A percentile compares a stretch with the other conserved stretches of the same genome.
phyloP scores from a whole-genome alignment of 441 rosid genomes.

The Sinapis alba region DNA sequence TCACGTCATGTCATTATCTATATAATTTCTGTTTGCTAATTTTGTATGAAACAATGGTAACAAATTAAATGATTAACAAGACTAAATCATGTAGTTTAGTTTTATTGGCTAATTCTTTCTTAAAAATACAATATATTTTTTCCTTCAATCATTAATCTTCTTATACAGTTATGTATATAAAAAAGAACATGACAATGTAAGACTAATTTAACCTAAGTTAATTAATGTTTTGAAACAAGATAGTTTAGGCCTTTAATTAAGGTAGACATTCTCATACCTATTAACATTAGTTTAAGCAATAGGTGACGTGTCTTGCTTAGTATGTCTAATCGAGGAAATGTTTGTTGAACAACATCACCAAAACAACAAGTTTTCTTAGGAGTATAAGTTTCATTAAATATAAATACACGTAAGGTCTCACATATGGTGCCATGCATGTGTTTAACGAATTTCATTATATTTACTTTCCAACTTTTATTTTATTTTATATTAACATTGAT shows the following conservation, averaged over 20 bases:
- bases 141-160: too few species aligned
- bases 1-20: constrained; percentile 31
- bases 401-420: constrained; percentile 26
- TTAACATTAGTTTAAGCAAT: not conserved
- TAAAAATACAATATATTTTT: too few species aligned
- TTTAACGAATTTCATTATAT: constrained; percentile 5
- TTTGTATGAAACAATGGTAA: constrained; percentile 4
- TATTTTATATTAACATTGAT: not conserved
- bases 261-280: not conserved
- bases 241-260: not conserved
- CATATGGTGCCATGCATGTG: constrained; percentile 25
- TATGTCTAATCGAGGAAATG: constrained; percentile 11
- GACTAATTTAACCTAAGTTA: not conserved
- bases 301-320: constrained; percentile 23
- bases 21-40: not conserved
- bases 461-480: not conserved
- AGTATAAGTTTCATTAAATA: constrained; percentile 27
- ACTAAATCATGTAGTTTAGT: too few species aligned
- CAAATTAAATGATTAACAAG: too few species aligned
- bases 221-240: not conserved
- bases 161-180: too few species aligned
- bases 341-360: constrained; percentile 32
- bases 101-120: too few species aligned
- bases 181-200: too few species aligned
- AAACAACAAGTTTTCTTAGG: constrained; percentile 17